Conservation (phyloP, 768 basidiomycete species). For the Pleurotus tuber-regium region DNA sequence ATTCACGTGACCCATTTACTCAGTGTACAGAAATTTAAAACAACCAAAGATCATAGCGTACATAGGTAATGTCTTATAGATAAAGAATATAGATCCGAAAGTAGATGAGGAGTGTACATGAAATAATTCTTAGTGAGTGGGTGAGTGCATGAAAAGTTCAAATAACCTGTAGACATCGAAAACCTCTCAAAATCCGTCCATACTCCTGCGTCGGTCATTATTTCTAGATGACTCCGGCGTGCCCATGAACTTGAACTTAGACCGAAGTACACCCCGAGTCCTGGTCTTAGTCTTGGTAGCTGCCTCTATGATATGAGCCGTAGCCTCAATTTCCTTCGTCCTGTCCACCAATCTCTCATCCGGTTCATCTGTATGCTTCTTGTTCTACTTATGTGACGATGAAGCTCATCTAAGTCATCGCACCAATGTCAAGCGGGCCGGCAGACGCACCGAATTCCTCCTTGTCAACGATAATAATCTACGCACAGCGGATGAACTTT, state of each 20-base stretch:
- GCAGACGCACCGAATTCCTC: constrained; percentile 38
- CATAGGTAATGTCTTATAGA: too few relatives aligned
- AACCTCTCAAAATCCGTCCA: constrained; percentile 23
- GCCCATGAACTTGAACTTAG: constrained; percentile 30
- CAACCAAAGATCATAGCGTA: too few relatives aligned
- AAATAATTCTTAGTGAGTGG: not conserved
- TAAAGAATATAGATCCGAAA: not conserved
- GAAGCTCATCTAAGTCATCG: not conserved
- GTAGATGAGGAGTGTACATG: too few relatives aligned
- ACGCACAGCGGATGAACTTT: constrained; percentile 21
- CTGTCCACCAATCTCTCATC: not conserved
- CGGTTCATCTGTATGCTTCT: not conserved
- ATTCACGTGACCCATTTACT: constrained; percentile 7
- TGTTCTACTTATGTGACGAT: constrained; percentile 5
- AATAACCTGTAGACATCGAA: not conserved
- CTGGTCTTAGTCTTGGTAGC: constrained; percentile 16
- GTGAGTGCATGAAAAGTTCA: not conserved
- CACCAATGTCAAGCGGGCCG: constrained; percentile 9
- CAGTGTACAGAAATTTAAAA: too few relatives aligned
- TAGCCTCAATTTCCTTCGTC: constrained; percentile 15
- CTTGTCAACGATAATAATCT: constrained; percentile 37
- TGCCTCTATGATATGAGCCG: constrained; percentile 18
- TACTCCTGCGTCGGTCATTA: constrained; percentile 33
- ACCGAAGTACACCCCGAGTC: constrained; percentile 28
- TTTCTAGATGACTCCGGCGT: constrained; percentile 36